These are phyloP conservation scores for Chaetothyriales sp. DNA, from an alignment of 2,329 filamentous ascomycete genomes.

Conservation along the genomic window DNA sequence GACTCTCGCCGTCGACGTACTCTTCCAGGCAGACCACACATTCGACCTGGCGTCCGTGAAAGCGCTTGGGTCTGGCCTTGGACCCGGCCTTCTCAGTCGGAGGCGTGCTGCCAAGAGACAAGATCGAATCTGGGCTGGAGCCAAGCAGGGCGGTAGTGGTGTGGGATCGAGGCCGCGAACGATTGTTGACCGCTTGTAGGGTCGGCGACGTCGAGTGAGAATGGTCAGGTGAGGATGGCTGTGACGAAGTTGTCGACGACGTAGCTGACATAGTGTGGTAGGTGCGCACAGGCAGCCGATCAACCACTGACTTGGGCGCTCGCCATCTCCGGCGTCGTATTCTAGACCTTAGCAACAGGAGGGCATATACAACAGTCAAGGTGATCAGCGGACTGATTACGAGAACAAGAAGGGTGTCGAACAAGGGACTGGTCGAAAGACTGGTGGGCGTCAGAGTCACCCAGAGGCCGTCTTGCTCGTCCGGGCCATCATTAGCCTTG, in stretches of 20 bases:
- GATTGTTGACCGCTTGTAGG: constrained; percentile 31
- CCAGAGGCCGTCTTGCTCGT: constrained; percentile 58
- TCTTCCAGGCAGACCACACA: constrained; percentile 96
- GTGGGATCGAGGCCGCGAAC: constrained; percentile 25
- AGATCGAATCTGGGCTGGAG: constrained; percentile 3
- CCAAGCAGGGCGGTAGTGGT: constrained; percentile 22
- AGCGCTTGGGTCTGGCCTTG: constrained; percentile 37
- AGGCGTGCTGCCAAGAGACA: constrained; percentile 11
- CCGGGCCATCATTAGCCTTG: constrained; percentile 12
- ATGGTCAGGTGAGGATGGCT: constrained; percentile 47
- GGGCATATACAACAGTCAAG: constrained; percentile 77
- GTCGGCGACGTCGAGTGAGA: constrained; percentile 67
- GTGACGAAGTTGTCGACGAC: constrained; percentile 40
- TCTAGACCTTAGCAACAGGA: constrained; percentile 72
- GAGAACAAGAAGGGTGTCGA: constrained; percentile 91
- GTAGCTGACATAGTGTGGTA: constrained; percentile 69
- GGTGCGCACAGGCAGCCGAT: constrained; percentile 83
- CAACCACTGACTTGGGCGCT: constrained; percentile 92
- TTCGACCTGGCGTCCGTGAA: constrained; percentile 56
- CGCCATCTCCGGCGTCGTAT: constrained; percentile 84
- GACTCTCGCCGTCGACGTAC: constrained; percentile 83
- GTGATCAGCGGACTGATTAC: constrained; percentile 89
- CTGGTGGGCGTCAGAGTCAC: constrained; percentile 89
- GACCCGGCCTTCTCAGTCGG: constrained; percentile 18
- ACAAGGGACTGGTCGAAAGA: constrained; percentile 77